Base-by-base conservation (phyloP, 805 yeast species). In the Phaffomyces thermotolerans region DNA sequence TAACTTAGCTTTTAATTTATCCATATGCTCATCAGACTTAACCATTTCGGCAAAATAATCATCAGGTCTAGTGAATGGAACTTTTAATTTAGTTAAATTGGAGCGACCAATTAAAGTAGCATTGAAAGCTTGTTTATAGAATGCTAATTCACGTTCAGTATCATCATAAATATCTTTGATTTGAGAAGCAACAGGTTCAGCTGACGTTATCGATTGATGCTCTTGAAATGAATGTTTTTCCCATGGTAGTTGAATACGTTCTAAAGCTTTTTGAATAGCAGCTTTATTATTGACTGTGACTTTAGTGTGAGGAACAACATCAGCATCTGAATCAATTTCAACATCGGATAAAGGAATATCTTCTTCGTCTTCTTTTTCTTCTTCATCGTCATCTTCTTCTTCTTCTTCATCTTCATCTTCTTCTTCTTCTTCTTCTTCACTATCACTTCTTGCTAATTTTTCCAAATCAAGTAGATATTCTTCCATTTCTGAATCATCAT, bases 21-120 rank as follows among this genome's bases (percentile, higher is more conserved):
- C 96, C 99, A 93, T 93, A 66, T 93, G 99, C 64, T 88, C 96
- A 65, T 93, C 99, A 43, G 90, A 82, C 70, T 93, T 93, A 47
- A 89, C 86, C 99, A 93, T 93, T 67, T 93, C 99, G 17, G 99
- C 99, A 68, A 93, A 93, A 65, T 87, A 93, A 63, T 93, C 99
- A 57, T 78, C 69, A 32, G 99, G 99, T 64, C 99, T 79, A 25
- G 95, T 73, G 63, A 93, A 93, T 47, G 96, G 88, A 29, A 91
- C 79, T 59, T 82, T 81, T 52, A 85, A 73, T 57, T 79, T 79
- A 40, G 79, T 67, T 35, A 85, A 69, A 43, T 76, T 75, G 38
- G 72, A 63, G 58, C 91, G 81, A 23, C 85, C 96, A 53, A 74
- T 77, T 41, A 73, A 66, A 25, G 85, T 93, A 4, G 97, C 95